A percentile compares a stretch with the other conserved stretches of the same genome.
phyloP scores from a whole-genome alignment of 1,284 basidiomycete genomes.

The Farysia itapuensis region DNA sequence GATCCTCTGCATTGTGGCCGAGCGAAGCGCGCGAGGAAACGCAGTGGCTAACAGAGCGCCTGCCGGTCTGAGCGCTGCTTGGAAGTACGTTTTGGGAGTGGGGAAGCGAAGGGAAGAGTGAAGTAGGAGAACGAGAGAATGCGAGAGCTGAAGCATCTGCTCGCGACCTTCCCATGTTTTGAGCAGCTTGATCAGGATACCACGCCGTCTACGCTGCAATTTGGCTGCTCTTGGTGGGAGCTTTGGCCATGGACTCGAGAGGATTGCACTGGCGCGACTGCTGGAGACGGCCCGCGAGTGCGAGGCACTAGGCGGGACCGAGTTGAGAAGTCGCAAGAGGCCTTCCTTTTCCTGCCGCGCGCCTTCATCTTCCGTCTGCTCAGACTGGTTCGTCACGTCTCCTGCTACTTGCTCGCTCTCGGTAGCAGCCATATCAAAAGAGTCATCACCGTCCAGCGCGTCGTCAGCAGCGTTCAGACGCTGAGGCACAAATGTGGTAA shows the following conservation, averaged over 20 bases:
- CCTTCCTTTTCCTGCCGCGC: too few relatives aligned
- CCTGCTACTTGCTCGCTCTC: background rate
- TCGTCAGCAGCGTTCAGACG: constrained; percentile 1
- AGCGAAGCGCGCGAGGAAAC: constrained; percentile 13
- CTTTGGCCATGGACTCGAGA: constrained; percentile 5
- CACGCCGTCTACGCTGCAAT: constrained; percentile 12
- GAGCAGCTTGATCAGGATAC: constrained; percentile 10
- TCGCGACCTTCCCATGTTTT: constrained; percentile 34
- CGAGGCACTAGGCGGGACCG: background rate
- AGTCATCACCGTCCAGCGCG: constrained; percentile 6
- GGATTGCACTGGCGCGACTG: background rate
- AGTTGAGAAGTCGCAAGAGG: too few relatives aligned
- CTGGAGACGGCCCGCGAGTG: background rate
- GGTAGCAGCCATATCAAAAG: background rate
- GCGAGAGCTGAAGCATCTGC: constrained; percentile 19
- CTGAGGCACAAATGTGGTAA: constrained; percentile 28
- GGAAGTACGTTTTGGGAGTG: constrained; percentile 6
- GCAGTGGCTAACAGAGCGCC: constrained; percentile 10
- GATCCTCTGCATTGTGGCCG: constrained; percentile 31
- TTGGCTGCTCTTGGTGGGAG: constrained; percentile 18
- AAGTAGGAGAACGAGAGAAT: constrained; percentile 27
- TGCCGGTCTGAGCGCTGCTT: constrained; percentile 12
- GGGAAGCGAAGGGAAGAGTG: constrained; percentile 25
- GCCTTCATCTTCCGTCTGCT: too few relatives aligned
- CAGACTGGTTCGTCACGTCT: background rate